Base-by-base conservation (phyloP, 345 rosid genomes). In the Eutrema japonicum region DNA sequence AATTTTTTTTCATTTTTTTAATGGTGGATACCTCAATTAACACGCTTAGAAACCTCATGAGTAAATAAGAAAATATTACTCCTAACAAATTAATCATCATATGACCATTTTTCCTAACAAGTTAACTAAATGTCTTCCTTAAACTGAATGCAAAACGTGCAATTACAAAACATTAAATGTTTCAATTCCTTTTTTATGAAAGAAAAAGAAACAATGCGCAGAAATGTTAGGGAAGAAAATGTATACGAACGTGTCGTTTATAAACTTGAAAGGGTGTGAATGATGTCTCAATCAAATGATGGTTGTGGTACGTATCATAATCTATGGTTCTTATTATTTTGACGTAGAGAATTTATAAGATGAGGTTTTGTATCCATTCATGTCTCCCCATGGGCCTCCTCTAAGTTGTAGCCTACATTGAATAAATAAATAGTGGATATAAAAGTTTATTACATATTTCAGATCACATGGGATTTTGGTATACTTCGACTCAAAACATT, bases 381-480 rank as follows among this genome's bases (percentile, higher is more conserved):
- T 77, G 29, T 70, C 45, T 71, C 62, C 62, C 42, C 56, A 71
- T 32, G 76, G 76, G 47, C 80, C 80, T 48, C 47, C 71, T 76
- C 11, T 38, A 37, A 40, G 6, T 32, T 8, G 27, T 37, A 62
- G 43, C 70, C 64, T 60, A 53, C 49, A 49, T 38, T 48, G 7
- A 42, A 65, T 55, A 50, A 32, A 36, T 22, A 14, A 49, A 37
- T 18, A 27, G 30, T 12, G 33, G 41, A 40, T 53, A 29, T 9
- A 8, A 18, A 10, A 38, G 2, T 6, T 29, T 53, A 8, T 36
- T 58, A 10, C 22, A 51, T 71, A 40, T 11, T 30, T 49, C 6
- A 3, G 33, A 60, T 50, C 70, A 53, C 76, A 63, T 43, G 76
- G 42, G 22, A 30, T 49, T 71, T 41, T 45, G 54, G 46, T 29